Percentiles rank a stretch among this genome's conserved stretches.
phyloP scores from a whole-genome alignment of 306 rosid genomes.

The Sicyos edulis region DNA sequence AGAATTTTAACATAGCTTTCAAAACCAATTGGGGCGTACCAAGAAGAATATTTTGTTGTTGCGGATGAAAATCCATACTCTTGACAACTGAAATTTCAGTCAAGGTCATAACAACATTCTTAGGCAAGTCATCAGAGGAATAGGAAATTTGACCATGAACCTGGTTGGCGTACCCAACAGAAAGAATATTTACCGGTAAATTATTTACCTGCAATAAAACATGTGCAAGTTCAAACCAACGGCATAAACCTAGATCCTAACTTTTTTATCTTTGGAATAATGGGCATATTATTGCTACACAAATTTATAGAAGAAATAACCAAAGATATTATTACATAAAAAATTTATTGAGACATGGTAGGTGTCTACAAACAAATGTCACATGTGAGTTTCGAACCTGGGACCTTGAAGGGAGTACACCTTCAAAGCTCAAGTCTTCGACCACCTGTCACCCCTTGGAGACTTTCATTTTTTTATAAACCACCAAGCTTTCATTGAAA shows the following conservation, averaged over 20 bases:
- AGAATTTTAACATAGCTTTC: neutral
- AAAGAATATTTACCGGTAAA: conserved; percentile 73
- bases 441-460: no score
- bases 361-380: no score
- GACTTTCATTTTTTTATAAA: no score
- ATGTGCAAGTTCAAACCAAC: conserved; percentile 24
- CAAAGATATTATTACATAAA: neutral
- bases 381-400: no score
- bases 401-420: no score
- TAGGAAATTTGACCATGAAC: conserved; percentile 88
- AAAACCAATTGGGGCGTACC: conserved; percentile 40
- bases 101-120: conserved; percentile 62
- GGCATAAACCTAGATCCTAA: conserved; percentile 15
- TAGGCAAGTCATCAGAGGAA: conserved; percentile 90
- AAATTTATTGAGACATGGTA: no score
- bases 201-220: conserved; percentile 61
- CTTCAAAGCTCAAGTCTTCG: no score
- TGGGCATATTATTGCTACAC: neutral
- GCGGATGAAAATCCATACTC: conserved; percentile 96
- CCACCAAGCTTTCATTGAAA: no score
- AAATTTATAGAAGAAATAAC: neutral
- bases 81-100: conserved; percentile 68
- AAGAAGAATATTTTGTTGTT: conserved; percentile 81
- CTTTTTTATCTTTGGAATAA: neutral
- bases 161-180: conserved; percentile 61